Percentiles rank a stretch among this genome's conserved stretches.
phyloP scores from a whole-genome alignment of 2,329 filamentous ascomycete species.

The Aspergillus sp. region DNA sequence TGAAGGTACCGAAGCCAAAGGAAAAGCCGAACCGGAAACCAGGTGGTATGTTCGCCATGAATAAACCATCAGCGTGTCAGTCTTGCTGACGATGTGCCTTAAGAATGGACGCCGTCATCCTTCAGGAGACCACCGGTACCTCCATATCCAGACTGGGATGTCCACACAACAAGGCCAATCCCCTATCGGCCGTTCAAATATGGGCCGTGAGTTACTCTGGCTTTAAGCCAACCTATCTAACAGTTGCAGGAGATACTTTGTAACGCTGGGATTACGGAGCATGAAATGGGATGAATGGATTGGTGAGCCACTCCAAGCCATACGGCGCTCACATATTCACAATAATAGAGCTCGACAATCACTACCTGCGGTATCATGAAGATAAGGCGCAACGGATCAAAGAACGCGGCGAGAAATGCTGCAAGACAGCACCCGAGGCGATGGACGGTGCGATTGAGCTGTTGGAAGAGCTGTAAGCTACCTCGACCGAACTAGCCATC shows the following conservation, averaged over 20 bases:
- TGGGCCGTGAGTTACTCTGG: conserved; percentile 53
- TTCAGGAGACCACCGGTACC: conserved; percentile 52
- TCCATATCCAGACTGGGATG: conserved; percentile 60
- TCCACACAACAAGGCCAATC: conserved; percentile 60
- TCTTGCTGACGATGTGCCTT: background rate
- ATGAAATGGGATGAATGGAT: conserved; percentile 69
- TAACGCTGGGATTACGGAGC: conserved; percentile 67
- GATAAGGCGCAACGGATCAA: conserved; percentile 60
- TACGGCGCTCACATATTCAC: background rate
- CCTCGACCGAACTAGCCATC: background rate
- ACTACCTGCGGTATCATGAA: conserved; percentile 62
- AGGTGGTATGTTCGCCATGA: conserved; percentile 35
- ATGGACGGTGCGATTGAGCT: conserved; percentile 65
- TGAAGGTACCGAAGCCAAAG: conserved; percentile 22
- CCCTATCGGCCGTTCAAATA: conserved; percentile 72
- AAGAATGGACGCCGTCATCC: conserved; percentile 47
- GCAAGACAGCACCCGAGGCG: conserved; percentile 58
- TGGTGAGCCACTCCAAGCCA: conserved; percentile 16
- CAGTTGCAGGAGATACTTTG: conserved; percentile 50
- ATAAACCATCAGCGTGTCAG: no score
- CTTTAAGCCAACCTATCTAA: no score
- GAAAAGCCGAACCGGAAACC: conserved; percentile 29
- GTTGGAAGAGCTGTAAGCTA: conserved; percentile 55
- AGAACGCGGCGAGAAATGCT: conserved; percentile 59
- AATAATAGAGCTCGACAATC: conserved; percentile 61